Evolutionary conservation across 2,329 filamentous ascomycete genomes (phyloP), one percentile per base, ranked within the genome.

Genomic region (Aureobasidium musti): DNA sequence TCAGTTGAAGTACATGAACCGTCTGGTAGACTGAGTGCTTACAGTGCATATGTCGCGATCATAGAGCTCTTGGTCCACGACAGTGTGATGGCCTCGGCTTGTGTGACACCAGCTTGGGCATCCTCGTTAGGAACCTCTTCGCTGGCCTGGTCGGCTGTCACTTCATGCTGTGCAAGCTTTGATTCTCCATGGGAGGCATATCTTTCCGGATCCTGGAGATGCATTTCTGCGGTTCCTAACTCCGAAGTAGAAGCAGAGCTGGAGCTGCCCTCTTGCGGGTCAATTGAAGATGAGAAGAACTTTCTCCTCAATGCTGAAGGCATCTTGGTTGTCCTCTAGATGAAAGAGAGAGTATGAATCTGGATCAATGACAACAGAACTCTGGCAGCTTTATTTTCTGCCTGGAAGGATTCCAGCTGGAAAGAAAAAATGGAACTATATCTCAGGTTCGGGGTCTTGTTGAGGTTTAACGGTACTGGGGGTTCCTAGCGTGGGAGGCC

Each of bases 51-150:
- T 69, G 74, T 75, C 49, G 59, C 65, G 21, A 74, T 71, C 37
- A 79, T 68, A 0, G 72, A 73, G n/a, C 68, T 67, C 65, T 73
- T 76, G 63, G 69, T 72, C 77, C 77, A 79, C 8, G 76, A 73
- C 52, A 73, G 68, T 1, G 77, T 78, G 37, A 77, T 76, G 39
- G 77, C 76, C 57, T 77, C 73, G 17, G 74, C 73, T n/a, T 75
- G 72, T 68, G 76, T 71, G 6, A 79, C 74, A 66, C 77, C 77
- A 28, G 69, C 66, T 41, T 77, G 74, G 53, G 74, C 76, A 3
- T 72, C 70, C 30, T 75, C 72, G n/a, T 73, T 73, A 6, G 70
- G 70, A 13, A 49, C 14, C 21, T 67, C 66, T 21, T 64, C 50
- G 37, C 50, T 65, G 49, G 57, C 49, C 8, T 43, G n/a, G 23